These are phyloP conservation scores for Oehlia diaphana DNA, from an alignment of 192 early-diverging fungal species.

Conservation along the genomic window DNA sequence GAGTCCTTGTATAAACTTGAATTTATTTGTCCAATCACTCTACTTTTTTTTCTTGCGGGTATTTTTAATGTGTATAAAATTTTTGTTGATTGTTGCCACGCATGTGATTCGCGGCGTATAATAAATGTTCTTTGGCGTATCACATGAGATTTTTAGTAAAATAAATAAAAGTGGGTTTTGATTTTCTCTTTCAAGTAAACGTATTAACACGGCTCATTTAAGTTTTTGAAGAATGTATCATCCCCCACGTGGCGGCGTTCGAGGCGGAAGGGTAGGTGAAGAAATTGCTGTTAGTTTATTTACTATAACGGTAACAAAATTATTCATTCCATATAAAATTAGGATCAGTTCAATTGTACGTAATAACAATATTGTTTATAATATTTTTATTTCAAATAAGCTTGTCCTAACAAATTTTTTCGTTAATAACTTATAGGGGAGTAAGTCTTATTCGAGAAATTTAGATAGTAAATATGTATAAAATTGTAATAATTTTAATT, in stretches of 20 bases:
- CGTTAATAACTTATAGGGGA: conserved; percentile 19
- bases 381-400: neutral
- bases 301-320: neutral
- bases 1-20: no score
- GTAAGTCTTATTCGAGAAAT: conserved; percentile 3
- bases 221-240: conserved; percentile 12
- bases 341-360: conserved; percentile 32
- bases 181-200: no score
- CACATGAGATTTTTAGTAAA: no score
- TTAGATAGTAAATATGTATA: neutral
- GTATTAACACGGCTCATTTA: no score
- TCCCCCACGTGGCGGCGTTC: conserved; percentile 26
- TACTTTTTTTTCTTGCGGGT: no score
- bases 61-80: no score
- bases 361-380: neutral
- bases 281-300: neutral
- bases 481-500: neutral
- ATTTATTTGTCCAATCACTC: no score
- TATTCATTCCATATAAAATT: no score
- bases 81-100: no score
- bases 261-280: conserved; percentile 26
- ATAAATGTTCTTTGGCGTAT: no score
- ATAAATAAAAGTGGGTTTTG: no score
- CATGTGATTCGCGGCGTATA: no score
- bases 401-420: neutral